Percentiles rank a stretch among this genome's conserved stretches.
Conservation (phyloP, 192 early-diverging fungal genomes). For the Coemansia interrupta region DNA sequence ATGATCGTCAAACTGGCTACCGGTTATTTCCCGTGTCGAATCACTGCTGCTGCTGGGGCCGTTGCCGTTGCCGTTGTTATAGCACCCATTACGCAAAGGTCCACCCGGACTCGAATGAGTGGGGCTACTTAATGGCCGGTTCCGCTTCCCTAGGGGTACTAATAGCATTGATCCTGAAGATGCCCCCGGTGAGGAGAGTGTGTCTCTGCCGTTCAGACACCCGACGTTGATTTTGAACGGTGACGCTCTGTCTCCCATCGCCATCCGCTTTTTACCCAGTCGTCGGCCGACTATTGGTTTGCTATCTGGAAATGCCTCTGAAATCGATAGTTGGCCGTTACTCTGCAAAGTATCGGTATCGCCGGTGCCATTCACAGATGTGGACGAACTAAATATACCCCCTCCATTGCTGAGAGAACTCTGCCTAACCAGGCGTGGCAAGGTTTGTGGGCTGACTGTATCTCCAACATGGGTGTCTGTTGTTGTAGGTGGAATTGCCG, state of each 20-base stretch:
- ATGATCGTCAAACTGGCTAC: no score
- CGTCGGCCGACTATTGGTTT: slow-evolving; percentile 17
- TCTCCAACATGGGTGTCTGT: not conserved
- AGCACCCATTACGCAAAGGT: no score
- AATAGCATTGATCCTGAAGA: not conserved
- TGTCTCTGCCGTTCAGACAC: no score
- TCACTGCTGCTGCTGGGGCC: not conserved
- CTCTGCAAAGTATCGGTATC: not conserved
- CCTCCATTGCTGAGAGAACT: not conserved
- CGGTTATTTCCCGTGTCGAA: no score
- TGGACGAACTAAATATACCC: no score
- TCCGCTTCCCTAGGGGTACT: slow-evolving; percentile 8
- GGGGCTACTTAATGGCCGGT: not conserved
- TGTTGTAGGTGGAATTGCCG: not conserved
- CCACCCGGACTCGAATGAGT: no score
- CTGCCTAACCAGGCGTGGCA: not conserved
- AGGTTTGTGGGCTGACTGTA: not conserved
- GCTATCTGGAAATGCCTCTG: slow-evolving; percentile 48
- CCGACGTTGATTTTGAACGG: slow-evolving; percentile 19
- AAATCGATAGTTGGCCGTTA: slow-evolving; percentile 17
- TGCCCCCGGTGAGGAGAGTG: no score
- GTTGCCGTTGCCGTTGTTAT: not conserved
- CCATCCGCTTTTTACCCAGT: slow-evolving; percentile 13
- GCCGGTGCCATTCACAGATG: not conserved
- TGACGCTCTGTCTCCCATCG: slow-evolving; percentile 3